Evolutionary conservation across 129 eudicot genomes (phyloP).

Genomic region (Heracleum sosnowskyi): DNA sequence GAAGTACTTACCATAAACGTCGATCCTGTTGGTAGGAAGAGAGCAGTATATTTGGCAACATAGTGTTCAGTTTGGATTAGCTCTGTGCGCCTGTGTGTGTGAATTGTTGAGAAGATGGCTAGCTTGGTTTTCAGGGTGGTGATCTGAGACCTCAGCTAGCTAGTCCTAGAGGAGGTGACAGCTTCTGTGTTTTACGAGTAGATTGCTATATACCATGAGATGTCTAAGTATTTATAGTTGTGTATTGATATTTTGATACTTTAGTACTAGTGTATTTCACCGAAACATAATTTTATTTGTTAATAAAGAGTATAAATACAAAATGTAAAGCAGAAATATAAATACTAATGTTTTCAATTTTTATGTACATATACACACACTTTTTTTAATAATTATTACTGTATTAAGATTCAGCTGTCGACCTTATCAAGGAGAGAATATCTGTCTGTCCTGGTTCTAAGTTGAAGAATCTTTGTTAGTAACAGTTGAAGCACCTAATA

Average conservation of each 20-base stretch:
- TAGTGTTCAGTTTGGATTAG: background rate
- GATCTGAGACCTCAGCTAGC: background rate
- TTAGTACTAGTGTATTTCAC: too few species aligned
- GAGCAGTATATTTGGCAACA: conserved; percentile 6
- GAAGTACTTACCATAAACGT: background rate
- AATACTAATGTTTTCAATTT: too few species aligned
- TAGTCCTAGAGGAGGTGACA: background rate
- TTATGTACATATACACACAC: too few species aligned
- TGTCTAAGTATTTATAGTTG: background rate
- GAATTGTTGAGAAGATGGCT: background rate
- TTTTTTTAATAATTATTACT: background rate
- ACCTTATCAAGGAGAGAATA: background rate
- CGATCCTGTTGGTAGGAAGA: conserved; percentile 5
- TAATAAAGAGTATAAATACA: too few species aligned
- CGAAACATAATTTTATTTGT: too few species aligned
- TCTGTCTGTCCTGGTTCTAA: background rate
- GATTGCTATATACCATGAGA: background rate
- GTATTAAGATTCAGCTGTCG: background rate
- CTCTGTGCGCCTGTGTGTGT: background rate
- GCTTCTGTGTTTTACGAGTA: background rate
- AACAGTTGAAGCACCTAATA: background rate
- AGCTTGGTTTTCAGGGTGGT: too few species aligned
- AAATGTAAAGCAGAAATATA: background rate
- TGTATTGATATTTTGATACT: too few species aligned
- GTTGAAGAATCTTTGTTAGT: background rate